Conservation (phyloP, 2,329 filamentous ascomycete genomes). For the Xylaria sp. region DNA sequence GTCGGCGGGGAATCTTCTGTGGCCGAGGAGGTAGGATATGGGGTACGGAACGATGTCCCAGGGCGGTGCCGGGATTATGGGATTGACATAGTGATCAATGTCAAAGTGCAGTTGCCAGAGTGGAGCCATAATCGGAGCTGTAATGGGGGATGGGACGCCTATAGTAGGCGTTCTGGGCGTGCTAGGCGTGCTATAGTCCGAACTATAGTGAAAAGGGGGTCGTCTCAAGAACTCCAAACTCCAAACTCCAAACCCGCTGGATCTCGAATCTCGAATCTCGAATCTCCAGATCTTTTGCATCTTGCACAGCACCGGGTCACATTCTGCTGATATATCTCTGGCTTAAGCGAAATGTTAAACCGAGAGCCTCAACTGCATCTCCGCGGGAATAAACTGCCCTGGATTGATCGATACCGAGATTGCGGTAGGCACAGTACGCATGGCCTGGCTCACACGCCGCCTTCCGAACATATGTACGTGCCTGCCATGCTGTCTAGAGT, state of each 20-base stretch:
- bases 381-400: slow-evolving; percentile 17
- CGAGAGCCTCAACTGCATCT: slow-evolving; percentile 20
- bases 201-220: background rate
- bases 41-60: slow-evolving; percentile 71
- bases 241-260: background rate
- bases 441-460: background rate
- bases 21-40: slow-evolving; percentile 75
- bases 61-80: slow-evolving; percentile 71
- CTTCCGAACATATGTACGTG: background rate
- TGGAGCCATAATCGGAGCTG: slow-evolving; percentile 28
- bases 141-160: background rate
- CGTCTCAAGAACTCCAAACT: background rate
- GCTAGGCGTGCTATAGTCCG: too few relatives aligned
- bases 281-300: background rate
- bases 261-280: background rate
- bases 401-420: background rate
- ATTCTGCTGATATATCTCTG: slow-evolving; percentile 19
- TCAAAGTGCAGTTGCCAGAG: slow-evolving; percentile 67
- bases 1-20: slow-evolving; percentile 57
- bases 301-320: background rate
- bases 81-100: slow-evolving; percentile 81
- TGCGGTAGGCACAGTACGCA: slow-evolving; percentile 8
- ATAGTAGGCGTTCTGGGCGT: too few relatives aligned
- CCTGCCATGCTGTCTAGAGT: background rate
- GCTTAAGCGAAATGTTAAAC: background rate